Base-by-base conservation (phyloP, 2,329 filamentous ascomycete genomes). In the Fusarium redolens region DNA sequence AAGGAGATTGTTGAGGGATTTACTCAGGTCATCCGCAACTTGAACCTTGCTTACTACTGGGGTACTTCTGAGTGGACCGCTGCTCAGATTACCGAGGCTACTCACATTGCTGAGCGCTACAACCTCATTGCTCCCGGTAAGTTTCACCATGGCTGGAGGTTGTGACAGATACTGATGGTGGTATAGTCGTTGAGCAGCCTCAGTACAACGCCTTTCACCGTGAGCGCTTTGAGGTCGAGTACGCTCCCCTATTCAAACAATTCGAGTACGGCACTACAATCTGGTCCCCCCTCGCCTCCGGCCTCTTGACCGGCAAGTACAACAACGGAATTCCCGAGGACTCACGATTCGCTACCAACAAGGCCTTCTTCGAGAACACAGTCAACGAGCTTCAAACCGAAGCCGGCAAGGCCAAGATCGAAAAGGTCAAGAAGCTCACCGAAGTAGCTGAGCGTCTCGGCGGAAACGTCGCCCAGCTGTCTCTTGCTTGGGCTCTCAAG, bases 61-160 rank as follows among this genome's bases (percentile, higher is more conserved):
- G 91, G 91, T 43, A 93, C 91, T 1, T 91, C 89, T 2, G 90
- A 92, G 81, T 93, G 91, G 91, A 86, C 85, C 70, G 90, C 91
- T 45, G 86, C 88, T 66, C 90, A 92, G 83, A 92, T 93, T 74
- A 86, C 86, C 13, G 85, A 89, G 68, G 91, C 91, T 1, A 78
- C 63, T 79, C 68, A 75, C 31, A 89, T 83, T 65, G 89, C 91
- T 25, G 87, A 90, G 73, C 84, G 85, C 72, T 85, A 92, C 17
- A 85, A 86, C n/a, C 83, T 92, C 37, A 87, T 92, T 61, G 89
- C 86, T 1, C 91, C 91, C 4, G 66, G 66, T 69, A 64, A 15
- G 65, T 13, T 1, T 1, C 2, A 8, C 3, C 1, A 12, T 12
- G 7, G 0, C 4, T 18, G 5, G 9, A 25, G 43, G 1, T 7